phyloP scores from a whole-genome alignment of 1,139 yeast genomes.

The Lodderomyces metapsilosis region DNA sequence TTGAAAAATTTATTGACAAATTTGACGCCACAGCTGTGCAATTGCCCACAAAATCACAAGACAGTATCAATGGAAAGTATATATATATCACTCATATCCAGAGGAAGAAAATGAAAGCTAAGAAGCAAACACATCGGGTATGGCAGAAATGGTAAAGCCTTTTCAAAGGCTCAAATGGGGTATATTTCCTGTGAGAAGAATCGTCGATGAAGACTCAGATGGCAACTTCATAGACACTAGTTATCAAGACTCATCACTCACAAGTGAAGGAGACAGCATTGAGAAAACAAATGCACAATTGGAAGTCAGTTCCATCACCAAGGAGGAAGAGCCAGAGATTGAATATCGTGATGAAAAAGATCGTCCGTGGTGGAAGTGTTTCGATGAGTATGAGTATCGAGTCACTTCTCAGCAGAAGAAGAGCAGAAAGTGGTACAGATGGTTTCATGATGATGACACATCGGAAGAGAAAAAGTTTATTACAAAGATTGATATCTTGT shows the following conservation, averaged over 20 bases:
- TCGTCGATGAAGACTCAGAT: conserved; percentile 32
- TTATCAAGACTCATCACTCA: background rate
- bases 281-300: background rate
- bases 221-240: conserved; percentile 12
- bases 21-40: conserved; percentile 1
- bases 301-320: background rate
- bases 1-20: background rate
- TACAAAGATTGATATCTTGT: conserved; percentile 58
- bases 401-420: conserved; percentile 32
- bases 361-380: conserved; percentile 63
- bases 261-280: background rate
- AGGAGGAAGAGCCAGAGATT: background rate
- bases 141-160: conserved; percentile 7
- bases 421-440: conserved; percentile 55
- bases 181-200: conserved; percentile 44
- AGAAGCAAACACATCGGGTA: background rate
- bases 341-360: conserved; percentile 64
- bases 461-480: conserved; percentile 55
- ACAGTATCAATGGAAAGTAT: background rate
- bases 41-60: background rate
- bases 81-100: background rate
- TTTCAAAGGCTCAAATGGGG: conserved; percentile 42
- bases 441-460: conserved; percentile 61
- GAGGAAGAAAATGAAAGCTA: background rate
- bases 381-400: conserved; percentile 62